Conservation (phyloP, 352 stramenopile genomes). For the Phytophthora quininea region DNA sequence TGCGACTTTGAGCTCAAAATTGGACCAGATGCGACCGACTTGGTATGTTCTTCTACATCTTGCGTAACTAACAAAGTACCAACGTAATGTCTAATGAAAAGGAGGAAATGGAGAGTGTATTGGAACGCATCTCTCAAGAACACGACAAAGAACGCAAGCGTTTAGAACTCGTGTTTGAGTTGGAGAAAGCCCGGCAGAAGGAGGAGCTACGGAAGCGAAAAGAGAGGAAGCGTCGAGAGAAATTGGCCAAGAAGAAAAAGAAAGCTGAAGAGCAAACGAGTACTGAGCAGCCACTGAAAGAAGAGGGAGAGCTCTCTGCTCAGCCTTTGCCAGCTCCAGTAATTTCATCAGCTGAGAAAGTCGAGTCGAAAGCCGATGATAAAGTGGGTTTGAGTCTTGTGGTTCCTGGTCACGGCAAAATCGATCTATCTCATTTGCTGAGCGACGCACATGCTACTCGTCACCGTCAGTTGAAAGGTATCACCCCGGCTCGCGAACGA, state of each 20-base stretch:
- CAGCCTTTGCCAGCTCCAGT: conserved; percentile 22
- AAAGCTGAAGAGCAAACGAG: conserved; percentile 19
- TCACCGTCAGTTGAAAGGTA: conserved; percentile 43
- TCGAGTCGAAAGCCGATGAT: conserved; percentile 36
- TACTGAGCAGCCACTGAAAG: conserved; percentile 7
- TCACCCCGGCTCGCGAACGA: conserved; percentile 31
- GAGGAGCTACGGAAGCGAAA: conserved; percentile 70
- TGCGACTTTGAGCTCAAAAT: conserved; percentile 29
- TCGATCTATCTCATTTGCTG: conserved; percentile 61
- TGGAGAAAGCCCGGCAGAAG: conserved; percentile 73
- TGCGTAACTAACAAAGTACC: too few species aligned
- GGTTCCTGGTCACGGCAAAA: conserved; percentile 48
- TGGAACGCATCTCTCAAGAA: conserved; percentile 69
- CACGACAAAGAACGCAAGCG: conserved; percentile 69
- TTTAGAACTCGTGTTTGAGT: conserved; percentile 64
- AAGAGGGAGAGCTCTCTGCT: conserved; percentile 13
- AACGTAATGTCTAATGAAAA: conserved; percentile 6
- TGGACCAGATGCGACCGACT: conserved; percentile 19
- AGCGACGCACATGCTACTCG: conserved; percentile 54
- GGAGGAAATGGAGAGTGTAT: conserved; percentile 63
- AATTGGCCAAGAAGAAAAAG: conserved; percentile 56
- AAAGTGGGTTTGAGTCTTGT: conserved; percentile 31
- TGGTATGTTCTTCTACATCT: conserved; percentile 16
- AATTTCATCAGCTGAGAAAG: conserved; percentile 24
- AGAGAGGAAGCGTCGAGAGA: conserved; percentile 65